A percentile compares a stretch with the other conserved stretches of the same genome.
These are phyloP conservation scores for Globisporangium nunn DNA, from an alignment of 352 stramenopile genomes.

Conservation along the genomic window DNA sequence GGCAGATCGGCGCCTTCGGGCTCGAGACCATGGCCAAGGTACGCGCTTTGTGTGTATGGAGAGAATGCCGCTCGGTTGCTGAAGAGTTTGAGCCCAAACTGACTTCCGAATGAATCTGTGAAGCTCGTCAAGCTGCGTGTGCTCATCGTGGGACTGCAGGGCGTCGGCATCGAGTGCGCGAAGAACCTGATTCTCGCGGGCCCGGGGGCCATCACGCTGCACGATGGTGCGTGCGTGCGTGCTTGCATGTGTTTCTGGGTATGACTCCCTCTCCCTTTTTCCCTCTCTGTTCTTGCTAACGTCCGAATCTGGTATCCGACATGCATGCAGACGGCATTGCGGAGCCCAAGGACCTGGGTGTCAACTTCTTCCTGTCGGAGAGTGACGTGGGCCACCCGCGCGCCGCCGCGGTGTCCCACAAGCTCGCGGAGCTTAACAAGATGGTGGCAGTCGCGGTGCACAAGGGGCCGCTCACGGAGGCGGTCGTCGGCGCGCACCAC, in stretches of 20 bases:
- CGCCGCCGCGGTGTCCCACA: conserved; percentile 54
- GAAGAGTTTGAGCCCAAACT: not conserved
- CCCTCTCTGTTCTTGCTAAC: not conserved
- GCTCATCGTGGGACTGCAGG: conserved; percentile 79
- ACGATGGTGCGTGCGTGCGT: conserved; percentile 37
- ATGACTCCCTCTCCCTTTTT: not conserved
- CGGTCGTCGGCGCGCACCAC: conserved; percentile 62
- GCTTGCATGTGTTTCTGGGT: not conserved
- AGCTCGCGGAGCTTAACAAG: conserved; percentile 90
- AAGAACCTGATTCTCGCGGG: conserved; percentile 93
- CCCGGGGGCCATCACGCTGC: conserved; percentile 81
- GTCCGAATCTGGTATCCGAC: not conserved
- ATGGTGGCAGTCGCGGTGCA: conserved; percentile 81
- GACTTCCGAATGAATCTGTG: not conserved
- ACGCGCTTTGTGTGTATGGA: not conserved
- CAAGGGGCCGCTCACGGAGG: conserved; percentile 53
- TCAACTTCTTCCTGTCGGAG: conserved; percentile 92
- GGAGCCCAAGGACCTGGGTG: conserved; percentile 83
- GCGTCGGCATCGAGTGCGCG: conserved; percentile 85
- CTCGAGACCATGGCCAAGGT: conserved; percentile 91
- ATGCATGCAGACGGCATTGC: conserved; percentile 40
- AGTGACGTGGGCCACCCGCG: conserved; percentile 66
- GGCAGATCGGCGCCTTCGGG: conserved; percentile 89
- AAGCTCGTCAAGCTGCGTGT: conserved; percentile 78
- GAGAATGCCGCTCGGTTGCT: too few species aligned